These are phyloP conservation scores for Podospora sp. DNA, from an alignment of 495 filamentous ascomycete genomes.

Conservation along the genomic window DNA sequence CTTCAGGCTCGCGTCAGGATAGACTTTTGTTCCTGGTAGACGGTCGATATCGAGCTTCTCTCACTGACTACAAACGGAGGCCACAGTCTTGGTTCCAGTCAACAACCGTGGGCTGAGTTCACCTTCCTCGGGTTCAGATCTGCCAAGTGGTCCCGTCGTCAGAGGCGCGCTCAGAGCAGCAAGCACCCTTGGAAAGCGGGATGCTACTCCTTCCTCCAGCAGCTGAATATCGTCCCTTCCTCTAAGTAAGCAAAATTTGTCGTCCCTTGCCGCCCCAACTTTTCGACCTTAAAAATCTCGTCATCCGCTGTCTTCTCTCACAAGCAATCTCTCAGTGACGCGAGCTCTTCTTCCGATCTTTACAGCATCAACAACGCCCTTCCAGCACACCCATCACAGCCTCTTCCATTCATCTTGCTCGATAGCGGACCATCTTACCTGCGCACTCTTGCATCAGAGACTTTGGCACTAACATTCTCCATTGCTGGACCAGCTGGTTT, in stretches of 20 bases:
- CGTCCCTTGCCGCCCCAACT: background rate
- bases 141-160: background rate
- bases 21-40: too few species aligned
- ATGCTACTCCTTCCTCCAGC: background rate
- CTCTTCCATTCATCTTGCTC: slow-evolving; percentile 56
- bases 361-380: slow-evolving; percentile 54
- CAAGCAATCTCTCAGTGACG: slow-evolving; percentile 38
- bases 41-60: background rate
- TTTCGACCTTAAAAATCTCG: background rate
- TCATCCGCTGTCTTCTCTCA: background rate
- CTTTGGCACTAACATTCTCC: slow-evolving; percentile 51
- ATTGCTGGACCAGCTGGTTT: slow-evolving; percentile 26
- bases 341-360: slow-evolving; percentile 52
- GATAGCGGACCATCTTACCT: slow-evolving; percentile 54
- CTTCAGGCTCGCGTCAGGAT: too few species aligned
- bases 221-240: slow-evolving; percentile 4
- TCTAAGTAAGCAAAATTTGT: background rate
- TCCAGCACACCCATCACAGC: slow-evolving; percentile 41
- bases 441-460: slow-evolving; percentile 53
- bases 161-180: background rate
- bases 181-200: background rate
- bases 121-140: background rate
- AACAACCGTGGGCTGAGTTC: background rate
- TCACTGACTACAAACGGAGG: background rate
- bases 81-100: background rate